Evolutionary conservation across 1,284 basidiomycete genomes (phyloP).

Genomic region (Wallemia ichthyophaga): DNA sequence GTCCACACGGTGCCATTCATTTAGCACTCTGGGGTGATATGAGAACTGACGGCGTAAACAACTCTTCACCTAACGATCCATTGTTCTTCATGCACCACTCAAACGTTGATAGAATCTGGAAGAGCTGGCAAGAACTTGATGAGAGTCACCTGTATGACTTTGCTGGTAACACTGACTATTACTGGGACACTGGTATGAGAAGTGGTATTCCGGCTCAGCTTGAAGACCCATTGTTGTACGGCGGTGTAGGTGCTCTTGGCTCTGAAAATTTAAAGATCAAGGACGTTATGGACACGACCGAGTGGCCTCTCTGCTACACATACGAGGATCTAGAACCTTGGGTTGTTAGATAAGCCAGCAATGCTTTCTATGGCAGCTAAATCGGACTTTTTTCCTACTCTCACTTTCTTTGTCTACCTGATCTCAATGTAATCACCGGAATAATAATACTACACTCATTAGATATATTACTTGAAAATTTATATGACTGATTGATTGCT

Average conservation of each 20-base stretch:
- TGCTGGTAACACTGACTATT: background rate
- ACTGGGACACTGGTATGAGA: background rate
- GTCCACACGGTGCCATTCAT: background rate
- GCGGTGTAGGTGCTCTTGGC: background rate
- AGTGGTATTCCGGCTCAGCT: background rate
- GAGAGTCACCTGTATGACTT: background rate
- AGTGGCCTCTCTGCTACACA: background rate
- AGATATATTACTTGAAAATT: too few relatives aligned
- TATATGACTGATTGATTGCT: too few relatives aligned
- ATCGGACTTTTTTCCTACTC: background rate
- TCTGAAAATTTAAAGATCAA: background rate
- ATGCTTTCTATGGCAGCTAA: background rate
- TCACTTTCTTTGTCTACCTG: background rate
- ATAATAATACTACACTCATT: too few relatives aligned
- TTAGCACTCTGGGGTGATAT: background rate
- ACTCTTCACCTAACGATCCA: background rate
- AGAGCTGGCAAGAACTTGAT: background rate
- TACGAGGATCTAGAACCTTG: background rate
- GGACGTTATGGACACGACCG: constrained; percentile 1
- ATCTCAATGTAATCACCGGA: background rate
- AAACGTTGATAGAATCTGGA: background rate
- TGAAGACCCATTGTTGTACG: background rate
- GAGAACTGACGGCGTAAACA: background rate
- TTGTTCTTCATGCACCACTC: constrained; percentile 1
- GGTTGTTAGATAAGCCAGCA: background rate